Conservation (phyloP, 2,329 filamentous ascomycete species). For the Parastagonospora avenae region DNA sequence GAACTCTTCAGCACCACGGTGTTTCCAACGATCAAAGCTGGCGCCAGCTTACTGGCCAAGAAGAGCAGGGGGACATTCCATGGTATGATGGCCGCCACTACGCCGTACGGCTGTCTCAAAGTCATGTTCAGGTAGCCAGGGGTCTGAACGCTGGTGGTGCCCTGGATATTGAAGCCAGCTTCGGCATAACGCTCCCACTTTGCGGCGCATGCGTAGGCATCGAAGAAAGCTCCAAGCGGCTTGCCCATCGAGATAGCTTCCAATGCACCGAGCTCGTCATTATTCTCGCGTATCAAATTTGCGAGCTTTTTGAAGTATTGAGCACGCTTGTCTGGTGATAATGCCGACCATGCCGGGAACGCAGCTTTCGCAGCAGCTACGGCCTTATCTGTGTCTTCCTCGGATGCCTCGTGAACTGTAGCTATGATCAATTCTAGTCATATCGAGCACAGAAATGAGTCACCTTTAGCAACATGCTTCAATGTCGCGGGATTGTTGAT, state of each 20-base stretch:
- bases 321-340: conserved; percentile 33
- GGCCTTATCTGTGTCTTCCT: conserved; percentile 66
- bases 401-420: conserved; percentile 39
- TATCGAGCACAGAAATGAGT: background rate
- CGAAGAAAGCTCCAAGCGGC: conserved; percentile 78
- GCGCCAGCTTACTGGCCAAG: conserved; percentile 30
- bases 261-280: conserved; percentile 78
- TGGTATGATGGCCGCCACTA: conserved; percentile 82
- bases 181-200: conserved; percentile 79
- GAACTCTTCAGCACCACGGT: conserved; percentile 43
- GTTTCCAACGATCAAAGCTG: conserved; percentile 41
- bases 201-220: conserved; percentile 76
- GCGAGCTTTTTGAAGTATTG: conserved; percentile 65
- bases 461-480: conserved; percentile 77
- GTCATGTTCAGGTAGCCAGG: conserved; percentile 62
- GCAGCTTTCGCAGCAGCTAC: conserved; percentile 71
- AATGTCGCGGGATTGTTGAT: conserved; percentile 81
- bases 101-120: conserved; percentile 78
- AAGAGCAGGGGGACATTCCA: conserved; percentile 41
- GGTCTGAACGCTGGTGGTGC: conserved; percentile 69
- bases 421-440: background rate
- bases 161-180: conserved; percentile 77
- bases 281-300: conserved; percentile 75
- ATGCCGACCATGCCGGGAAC: conserved; percentile 73
- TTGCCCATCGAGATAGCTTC: conserved; percentile 87